Percentiles rank a stretch among this genome's conserved stretches.
These are phyloP conservation scores for Penicillium pancosmium DNA, from an alignment of 495 filamentous ascomycete genomes.

Conservation along the genomic window DNA sequence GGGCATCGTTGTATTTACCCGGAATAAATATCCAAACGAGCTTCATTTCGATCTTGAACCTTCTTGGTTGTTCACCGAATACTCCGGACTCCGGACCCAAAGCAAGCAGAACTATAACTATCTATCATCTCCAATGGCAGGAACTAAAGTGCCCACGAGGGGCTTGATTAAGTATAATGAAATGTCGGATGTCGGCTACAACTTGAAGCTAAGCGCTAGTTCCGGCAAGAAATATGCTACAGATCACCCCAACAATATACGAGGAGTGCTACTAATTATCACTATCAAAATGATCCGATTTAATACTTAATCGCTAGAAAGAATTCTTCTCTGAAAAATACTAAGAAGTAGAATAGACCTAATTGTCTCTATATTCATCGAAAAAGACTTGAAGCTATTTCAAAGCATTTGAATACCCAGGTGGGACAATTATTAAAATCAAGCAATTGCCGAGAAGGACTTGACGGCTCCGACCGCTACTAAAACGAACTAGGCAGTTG, in stretches of 20 bases:
- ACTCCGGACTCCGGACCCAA: neutral
- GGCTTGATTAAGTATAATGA: neutral
- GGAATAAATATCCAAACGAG: conserved; percentile 2
- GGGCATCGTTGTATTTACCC: neutral
- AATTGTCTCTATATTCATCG: neutral
- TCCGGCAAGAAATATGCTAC: too few species aligned
- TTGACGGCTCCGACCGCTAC: neutral
- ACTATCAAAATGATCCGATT: too few species aligned
- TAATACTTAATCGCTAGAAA: too few species aligned
- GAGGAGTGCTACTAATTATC: too few species aligned
- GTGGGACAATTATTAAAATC: neutral
- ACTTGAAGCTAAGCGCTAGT: neutral
- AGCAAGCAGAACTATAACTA: neutral
- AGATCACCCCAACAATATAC: too few species aligned
- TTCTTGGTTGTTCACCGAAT: neutral
- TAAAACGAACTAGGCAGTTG: conserved; percentile 4
- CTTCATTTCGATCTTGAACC: neutral
- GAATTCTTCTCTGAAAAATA: too few species aligned
- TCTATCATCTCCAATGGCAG: neutral
- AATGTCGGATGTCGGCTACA: neutral
- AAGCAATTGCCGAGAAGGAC: conserved; percentile 1
- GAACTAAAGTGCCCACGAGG: neutral
- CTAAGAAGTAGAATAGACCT: neutral
- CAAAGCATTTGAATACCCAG: too few species aligned
- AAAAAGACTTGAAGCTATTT: neutral